These are phyloP conservation scores for Candida gorgasii DNA, from an alignment of 805 yeast species.

Conservation along the genomic window DNA sequence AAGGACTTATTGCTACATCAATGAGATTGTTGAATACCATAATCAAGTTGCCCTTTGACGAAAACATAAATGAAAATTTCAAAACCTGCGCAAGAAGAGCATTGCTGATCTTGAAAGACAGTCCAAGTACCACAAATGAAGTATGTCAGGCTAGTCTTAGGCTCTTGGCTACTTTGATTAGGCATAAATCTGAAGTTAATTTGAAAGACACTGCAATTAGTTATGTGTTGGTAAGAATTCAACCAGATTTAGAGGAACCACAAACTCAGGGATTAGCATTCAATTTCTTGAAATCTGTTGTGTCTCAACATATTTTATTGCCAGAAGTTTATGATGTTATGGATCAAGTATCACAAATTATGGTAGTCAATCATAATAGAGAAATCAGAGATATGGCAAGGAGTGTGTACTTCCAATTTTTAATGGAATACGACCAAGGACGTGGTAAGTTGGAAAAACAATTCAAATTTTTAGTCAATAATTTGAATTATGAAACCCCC, in stretches of 20 bases:
- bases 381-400: conserved; percentile 85
- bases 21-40: conserved; percentile 62
- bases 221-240: conserved; percentile 67
- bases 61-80: conserved; percentile 52
- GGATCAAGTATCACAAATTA: conserved; percentile 75
- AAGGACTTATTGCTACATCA: conserved; percentile 70
- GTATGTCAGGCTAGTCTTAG: conserved; percentile 78
- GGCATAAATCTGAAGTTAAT: conserved; percentile 64
- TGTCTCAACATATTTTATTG: conserved; percentile 68
- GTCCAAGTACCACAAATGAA: conserved; percentile 76
- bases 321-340: conserved; percentile 90
- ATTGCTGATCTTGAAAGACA: conserved; percentile 64
- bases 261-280: conserved; percentile 86
- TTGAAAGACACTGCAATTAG: conserved; percentile 72
- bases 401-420: conserved; percentile 76
- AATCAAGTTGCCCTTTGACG: conserved; percentile 62
- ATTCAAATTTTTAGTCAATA: conserved; percentile 75
- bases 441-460: conserved; percentile 80
- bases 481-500: conserved; percentile 80
- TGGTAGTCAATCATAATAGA: conserved; percentile 86
- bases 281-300: conserved; percentile 75
- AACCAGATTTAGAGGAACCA: conserved; percentile 90
- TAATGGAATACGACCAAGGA: conserved; percentile 95
- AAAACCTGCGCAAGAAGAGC: conserved; percentile 61
- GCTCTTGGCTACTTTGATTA: conserved; percentile 68